Evolutionary conservation across 768 basidiomycete genomes (phyloP).

Genomic region (Cystobasidium onofrii): DNA sequence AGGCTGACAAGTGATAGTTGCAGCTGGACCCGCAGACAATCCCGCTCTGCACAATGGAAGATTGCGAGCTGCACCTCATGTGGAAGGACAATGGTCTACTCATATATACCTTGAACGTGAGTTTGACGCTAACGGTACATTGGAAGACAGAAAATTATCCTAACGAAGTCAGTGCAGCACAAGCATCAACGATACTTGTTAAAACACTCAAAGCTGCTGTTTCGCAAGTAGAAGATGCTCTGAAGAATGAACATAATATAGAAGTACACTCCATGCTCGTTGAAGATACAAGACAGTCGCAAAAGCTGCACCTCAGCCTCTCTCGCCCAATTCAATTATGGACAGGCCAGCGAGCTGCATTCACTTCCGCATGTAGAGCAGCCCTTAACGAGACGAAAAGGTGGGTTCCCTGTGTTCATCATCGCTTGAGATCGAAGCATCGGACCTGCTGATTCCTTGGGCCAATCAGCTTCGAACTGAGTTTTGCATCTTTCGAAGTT

Average conservation of each 20-base stretch:
- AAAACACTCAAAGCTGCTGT: conserved; percentile 50
- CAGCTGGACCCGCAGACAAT: conserved; percentile 50
- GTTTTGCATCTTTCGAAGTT: conserved; percentile 64
- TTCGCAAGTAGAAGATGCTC: conserved; percentile 47
- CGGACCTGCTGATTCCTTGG: conserved; percentile 14
- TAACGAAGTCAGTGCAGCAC: conserved; percentile 44
- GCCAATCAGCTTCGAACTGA: conserved; percentile 61
- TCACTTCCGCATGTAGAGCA: conserved; percentile 57
- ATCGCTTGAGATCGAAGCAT: background rate
- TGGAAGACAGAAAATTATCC: background rate
- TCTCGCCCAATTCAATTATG: conserved; percentile 72
- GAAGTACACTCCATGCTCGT: conserved; percentile 49
- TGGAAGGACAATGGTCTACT: conserved; percentile 75
- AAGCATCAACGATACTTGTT: conserved; percentile 48
- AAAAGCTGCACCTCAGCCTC: conserved; percentile 72
- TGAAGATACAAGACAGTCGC: background rate
- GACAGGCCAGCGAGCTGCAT: conserved; percentile 66
- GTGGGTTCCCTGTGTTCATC: background rate
- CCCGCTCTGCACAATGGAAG: conserved; percentile 79
- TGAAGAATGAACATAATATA: too few relatives aligned
- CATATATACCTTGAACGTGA: conserved; percentile 66
- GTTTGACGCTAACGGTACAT: background rate
- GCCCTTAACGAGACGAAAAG: conserved; percentile 48
- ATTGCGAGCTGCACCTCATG: conserved; percentile 62
- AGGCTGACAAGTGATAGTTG: background rate